Evolutionary conservation across 148 eudicot species (phyloP).

Genomic region (Rhododendron williamsianum): DNA sequence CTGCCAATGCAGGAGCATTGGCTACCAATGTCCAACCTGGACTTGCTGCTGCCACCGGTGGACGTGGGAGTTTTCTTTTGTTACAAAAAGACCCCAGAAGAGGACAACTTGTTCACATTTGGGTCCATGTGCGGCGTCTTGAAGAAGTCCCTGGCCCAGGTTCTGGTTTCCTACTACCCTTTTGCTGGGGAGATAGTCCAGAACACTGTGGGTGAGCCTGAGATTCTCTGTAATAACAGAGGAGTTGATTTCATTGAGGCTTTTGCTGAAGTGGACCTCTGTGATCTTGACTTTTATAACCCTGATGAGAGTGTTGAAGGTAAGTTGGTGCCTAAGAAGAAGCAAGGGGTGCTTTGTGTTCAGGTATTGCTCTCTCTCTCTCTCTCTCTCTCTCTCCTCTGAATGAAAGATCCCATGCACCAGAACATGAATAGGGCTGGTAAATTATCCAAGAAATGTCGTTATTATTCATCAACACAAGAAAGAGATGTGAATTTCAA

Average conservation of each 20-base stretch:
- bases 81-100: not conserved
- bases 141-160: slow-evolving; percentile 7
- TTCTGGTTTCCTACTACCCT: not conserved
- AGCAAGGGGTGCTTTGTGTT: slow-evolving; percentile 45
- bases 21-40: slow-evolving; percentile 7
- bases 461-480: no score
- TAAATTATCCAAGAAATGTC: no score
- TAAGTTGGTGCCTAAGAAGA: slow-evolving; percentile 52
- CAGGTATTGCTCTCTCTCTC: slow-evolving; percentile 40
- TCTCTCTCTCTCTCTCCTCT: not conserved
- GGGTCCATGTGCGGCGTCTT: not conserved
- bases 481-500: no score
- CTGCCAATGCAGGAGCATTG: slow-evolving; percentile 2
- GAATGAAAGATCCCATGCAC: not conserved
- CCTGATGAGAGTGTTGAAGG: slow-evolving; percentile 50
- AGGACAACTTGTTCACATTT: not conserved
- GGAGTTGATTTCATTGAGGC: slow-evolving; percentile 68
- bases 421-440: no score
- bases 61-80: slow-evolving; percentile 12
- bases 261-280: slow-evolving; percentile 34
- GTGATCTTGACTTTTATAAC: slow-evolving; percentile 41
- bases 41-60: slow-evolving; percentile 6
- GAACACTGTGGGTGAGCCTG: slow-evolving; percentile 59
- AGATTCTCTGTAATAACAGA: slow-evolving; percentile 62
- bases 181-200: slow-evolving; percentile 47